Evolutionary conservation across 257 asterid species (phyloP), one percentile per base, ranked within the genome.

Genomic region (Perilla frutescens): DNA sequence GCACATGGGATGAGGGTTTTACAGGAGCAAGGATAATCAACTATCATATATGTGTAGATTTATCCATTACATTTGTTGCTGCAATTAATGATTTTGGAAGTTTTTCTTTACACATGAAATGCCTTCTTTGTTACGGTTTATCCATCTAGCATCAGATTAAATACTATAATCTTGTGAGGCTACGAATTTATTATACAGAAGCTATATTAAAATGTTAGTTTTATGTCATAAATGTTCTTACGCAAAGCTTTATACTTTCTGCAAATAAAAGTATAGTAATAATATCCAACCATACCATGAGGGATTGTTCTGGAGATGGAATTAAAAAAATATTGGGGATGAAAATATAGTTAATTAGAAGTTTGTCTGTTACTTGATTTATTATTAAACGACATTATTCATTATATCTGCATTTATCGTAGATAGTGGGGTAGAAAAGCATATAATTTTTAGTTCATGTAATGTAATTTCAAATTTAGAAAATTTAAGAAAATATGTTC

Each of bases 1-100:
- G 76, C 49, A 97, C 89, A 55, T 85, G 97, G 76, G 91, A 87
- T 71, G 84, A 93, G 90, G 91, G 91, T 80, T 94, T 86, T 60
- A 80, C 91, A 66, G 93, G 92, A 58, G 86, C 86, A 94, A 94
- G 97, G 97, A 91, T 59, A 68, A 34, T 76, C 37, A 41, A 26
- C 54, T 70, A 47, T 40, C 32, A 9, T 37, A 12, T 53, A 8
- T 65, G 75, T 59, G 29, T 55, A 6, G 51, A 13, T 14, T 34
- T 63, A 7, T 75, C 29, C 47, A 2, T 67, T 71, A 57, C 37
- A 50, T 53, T 55, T 70, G n/a, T 39, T 32, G 62, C 57, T 57
- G n/a, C n/a, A n/a, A n/a, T n/a, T n/a, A n/a, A n/a, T n/a, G n/a
- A n/a, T n/a, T n/a, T n/a, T n/a, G n/a, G 57, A 26, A 76, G 47